These are phyloP conservation scores for Wickerhamiella dianesei DNA, from an alignment of 805 yeast species.

Conservation along the genomic window DNA sequence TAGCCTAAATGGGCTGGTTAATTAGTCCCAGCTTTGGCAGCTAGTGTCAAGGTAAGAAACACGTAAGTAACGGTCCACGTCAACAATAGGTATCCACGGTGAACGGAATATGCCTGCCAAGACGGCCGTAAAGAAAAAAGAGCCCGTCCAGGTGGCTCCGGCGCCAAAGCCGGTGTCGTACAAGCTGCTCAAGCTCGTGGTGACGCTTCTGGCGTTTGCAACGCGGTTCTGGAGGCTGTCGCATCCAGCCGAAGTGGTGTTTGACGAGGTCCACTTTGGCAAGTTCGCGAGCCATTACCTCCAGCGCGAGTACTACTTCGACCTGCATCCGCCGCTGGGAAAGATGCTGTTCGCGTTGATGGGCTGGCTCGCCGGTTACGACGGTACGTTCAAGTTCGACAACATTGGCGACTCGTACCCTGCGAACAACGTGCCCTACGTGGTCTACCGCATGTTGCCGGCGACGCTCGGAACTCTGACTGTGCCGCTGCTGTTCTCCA, in stretches of 20 bases:
- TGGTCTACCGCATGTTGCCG: slow-evolving; percentile 71
- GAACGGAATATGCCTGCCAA: background rate
- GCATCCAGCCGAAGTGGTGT: slow-evolving; percentile 81
- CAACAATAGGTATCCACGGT: background rate
- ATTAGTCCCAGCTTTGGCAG: too few species aligned
- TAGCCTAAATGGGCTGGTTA: too few species aligned
- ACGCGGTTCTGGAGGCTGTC: slow-evolving; percentile 65
- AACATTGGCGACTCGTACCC: slow-evolving; percentile 64
- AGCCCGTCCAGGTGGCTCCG: background rate
- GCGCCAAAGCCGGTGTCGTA: background rate
- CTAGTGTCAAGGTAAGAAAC: too few species aligned
- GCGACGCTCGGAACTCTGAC: slow-evolving; percentile 72
- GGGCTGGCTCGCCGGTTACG: slow-evolving; percentile 74
- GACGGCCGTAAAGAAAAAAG: background rate
- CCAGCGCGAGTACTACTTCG: slow-evolving; percentile 81
- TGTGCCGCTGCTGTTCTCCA: slow-evolving; percentile 76
- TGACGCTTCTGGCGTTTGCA: slow-evolving; percentile 47
- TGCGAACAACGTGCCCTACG: slow-evolving; percentile 58
- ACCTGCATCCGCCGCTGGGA: slow-evolving; percentile 95
- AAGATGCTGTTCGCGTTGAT: slow-evolving; percentile 82
- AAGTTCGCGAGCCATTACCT: slow-evolving; percentile 89
- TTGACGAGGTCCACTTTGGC: slow-evolving; percentile 91
- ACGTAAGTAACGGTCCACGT: background rate
- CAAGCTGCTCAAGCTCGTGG: slow-evolving; percentile 5
- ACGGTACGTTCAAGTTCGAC: slow-evolving; percentile 81